Conservation (phyloP, 208 protist genomes). For the Leishmania martiniquensis region DNA sequence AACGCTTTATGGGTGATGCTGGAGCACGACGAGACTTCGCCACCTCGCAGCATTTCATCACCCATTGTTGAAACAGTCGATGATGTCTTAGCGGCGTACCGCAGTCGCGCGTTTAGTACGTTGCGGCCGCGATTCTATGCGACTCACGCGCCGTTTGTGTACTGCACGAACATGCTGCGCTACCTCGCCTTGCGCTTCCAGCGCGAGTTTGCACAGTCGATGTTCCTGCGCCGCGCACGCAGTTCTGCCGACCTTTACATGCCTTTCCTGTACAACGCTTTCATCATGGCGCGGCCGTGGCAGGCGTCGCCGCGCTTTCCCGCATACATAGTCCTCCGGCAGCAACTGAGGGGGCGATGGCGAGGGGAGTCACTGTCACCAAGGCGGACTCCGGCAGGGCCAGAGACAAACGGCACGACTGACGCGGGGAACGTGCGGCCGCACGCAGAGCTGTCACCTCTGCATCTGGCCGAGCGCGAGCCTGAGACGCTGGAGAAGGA, state of each 20-base stretch:
- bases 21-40: background rate
- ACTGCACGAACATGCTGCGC: conserved; percentile 65
- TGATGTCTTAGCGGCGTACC: conserved; percentile 17
- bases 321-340: conserved; percentile 26
- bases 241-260: conserved; percentile 39
- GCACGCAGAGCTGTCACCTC: background rate
- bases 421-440: background rate
- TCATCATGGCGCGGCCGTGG: conserved; percentile 69
- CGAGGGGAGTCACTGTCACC: background rate
- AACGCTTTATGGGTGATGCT: conserved; percentile 13
- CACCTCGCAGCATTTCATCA: background rate
- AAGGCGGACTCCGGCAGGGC: background rate
- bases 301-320: conserved; percentile 51
- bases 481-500: background rate
- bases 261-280: conserved; percentile 72
- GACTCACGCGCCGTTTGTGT: conserved; percentile 67
- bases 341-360: background rate
- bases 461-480: background rate
- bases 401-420: background rate
- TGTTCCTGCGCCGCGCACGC: conserved; percentile 34
- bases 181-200: conserved; percentile 46
- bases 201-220: conserved; percentile 35
- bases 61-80: background rate
- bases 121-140: conserved; percentile 40
- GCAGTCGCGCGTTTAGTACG: background rate